phyloP scores from a whole-genome alignment of 805 yeast genomes.

The Scheffersomyces lignosus region DNA sequence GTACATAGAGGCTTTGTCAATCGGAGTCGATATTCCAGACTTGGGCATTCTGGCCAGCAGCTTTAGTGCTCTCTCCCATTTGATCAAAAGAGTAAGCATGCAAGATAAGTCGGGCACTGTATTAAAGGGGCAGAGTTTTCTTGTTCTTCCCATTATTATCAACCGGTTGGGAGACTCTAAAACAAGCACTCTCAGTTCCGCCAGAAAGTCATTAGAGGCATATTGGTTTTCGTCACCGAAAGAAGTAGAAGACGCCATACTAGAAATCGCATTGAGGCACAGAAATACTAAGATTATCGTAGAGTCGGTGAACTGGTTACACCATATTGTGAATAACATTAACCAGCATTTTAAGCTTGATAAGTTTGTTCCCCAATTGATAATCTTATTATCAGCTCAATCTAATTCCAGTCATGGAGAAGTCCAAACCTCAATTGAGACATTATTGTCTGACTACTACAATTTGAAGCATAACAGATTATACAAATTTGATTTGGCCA shows the following conservation, averaged over 20 bases:
- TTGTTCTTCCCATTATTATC: constrained; percentile 53
- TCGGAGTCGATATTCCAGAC: constrained; percentile 43
- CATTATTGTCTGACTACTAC: constrained; percentile 28
- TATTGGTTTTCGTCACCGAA: constrained; percentile 55
- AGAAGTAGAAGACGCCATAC: constrained; percentile 47
- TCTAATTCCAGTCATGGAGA: constrained; percentile 5
- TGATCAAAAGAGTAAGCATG: constrained; percentile 57
- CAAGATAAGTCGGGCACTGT: constrained; percentile 47
- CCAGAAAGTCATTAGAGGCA: constrained; percentile 51
- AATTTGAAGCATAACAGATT: constrained; percentile 28
- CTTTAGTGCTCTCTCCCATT: constrained; percentile 54
- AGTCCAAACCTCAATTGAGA: constrained; percentile 15
- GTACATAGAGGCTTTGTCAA: constrained; percentile 50
- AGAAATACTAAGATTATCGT: constrained; percentile 36
- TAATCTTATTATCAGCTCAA: constrained; percentile 12
- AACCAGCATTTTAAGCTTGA: constrained; percentile 33
- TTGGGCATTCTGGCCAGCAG: constrained; percentile 39
- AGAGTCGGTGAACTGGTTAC: constrained; percentile 47
- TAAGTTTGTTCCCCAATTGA: constrained; percentile 25
- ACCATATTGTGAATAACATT: constrained; percentile 36
- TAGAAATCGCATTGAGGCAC: constrained; percentile 44
- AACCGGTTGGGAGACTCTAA: constrained; percentile 45
- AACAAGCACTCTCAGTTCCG: constrained; percentile 37
- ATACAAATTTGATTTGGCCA: constrained; percentile 47
- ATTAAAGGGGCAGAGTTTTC: constrained; percentile 41